Conservation (phyloP, 345 rosid species). For the Murraya koenigii region DNA sequence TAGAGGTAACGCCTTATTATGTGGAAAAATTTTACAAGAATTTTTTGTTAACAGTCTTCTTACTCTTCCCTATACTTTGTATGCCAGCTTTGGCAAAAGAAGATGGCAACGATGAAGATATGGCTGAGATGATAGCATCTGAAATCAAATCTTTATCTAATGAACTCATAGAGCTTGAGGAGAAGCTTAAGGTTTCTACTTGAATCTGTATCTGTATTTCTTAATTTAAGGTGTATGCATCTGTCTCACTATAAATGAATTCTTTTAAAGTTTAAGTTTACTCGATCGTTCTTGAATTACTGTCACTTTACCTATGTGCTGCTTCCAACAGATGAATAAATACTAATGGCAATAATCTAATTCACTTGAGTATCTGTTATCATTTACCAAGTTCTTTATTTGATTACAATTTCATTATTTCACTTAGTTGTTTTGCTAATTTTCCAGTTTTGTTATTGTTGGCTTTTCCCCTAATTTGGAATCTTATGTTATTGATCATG, state of each 20-base stretch:
- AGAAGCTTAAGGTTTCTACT: constrained; percentile 70
- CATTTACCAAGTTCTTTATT: neutral
- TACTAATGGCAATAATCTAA: neutral
- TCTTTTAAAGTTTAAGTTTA: neutral
- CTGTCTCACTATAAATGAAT: neutral
- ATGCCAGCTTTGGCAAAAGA: constrained; percentile 72
- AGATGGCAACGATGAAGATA: constrained; percentile 73
- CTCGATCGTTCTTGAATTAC: neutral
- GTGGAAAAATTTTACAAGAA: neutral
- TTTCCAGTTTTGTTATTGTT: neutral
- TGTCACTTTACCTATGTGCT: neutral
- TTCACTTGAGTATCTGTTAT: neutral
- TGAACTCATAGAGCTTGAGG: constrained; percentile 71
- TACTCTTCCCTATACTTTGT: neutral
- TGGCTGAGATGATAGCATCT: constrained; percentile 88
- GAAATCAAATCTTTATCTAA: constrained; percentile 68
- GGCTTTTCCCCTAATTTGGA: neutral
- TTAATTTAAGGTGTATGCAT: neutral
- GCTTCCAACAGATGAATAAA: neutral
- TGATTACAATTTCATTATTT: neutral
- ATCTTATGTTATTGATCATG: constrained; percentile 1
- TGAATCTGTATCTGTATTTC: neutral
- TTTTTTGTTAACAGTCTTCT: neutral
- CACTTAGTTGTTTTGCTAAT: neutral
- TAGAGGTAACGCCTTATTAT: constrained; percentile 48